phyloP scores from a whole-genome alignment of 352 stramenopile species.

The Pythium guiyangense region DNA sequence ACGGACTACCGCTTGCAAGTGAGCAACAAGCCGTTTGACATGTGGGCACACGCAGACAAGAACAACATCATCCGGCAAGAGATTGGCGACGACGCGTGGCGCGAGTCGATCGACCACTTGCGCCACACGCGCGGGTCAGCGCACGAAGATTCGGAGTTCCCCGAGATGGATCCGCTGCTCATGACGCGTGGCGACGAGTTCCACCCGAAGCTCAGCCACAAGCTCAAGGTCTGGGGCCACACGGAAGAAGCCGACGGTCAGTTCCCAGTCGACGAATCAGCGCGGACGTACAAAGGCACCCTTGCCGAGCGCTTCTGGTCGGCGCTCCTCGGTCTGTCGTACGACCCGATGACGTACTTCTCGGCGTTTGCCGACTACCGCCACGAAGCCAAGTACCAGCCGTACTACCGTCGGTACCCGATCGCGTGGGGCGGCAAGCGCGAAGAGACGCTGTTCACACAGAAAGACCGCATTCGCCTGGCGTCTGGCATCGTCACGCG shows the following conservation, averaged over 20 bases:
- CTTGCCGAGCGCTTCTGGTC: constrained; percentile 43
- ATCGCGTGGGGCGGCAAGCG: constrained; percentile 62
- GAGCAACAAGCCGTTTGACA: constrained; percentile 71
- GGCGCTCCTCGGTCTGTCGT: constrained; percentile 54
- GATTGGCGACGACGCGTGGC: constrained; percentile 43
- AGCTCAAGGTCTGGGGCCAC: constrained; percentile 63
- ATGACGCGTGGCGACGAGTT: constrained; percentile 54
- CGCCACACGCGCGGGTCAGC: constrained; percentile 36
- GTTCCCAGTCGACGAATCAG: constrained; percentile 46
- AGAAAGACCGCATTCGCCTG: constrained; percentile 80
- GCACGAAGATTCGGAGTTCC: constrained; percentile 27
- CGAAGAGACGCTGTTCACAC: constrained; percentile 73
- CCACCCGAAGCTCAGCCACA: constrained; percentile 48
- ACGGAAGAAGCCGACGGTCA: constrained; percentile 70
- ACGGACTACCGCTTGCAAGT: constrained; percentile 67
- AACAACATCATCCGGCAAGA: constrained; percentile 38
- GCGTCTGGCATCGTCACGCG: constrained; percentile 63
- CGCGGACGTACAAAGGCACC: constrained; percentile 16
- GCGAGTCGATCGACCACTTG: constrained; percentile 58
- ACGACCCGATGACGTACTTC: constrained; percentile 82
- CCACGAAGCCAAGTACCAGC: constrained; percentile 63
- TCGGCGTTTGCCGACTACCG: constrained; percentile 73
- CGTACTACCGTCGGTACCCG: constrained; percentile 79
- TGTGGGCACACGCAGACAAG: constrained; percentile 47
- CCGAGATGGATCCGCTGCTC: constrained; percentile 76